These are phyloP conservation scores for Paratinospora sagittata DNA, from an alignment of 164 flowering plant genomes.

Conservation along the genomic window DNA sequence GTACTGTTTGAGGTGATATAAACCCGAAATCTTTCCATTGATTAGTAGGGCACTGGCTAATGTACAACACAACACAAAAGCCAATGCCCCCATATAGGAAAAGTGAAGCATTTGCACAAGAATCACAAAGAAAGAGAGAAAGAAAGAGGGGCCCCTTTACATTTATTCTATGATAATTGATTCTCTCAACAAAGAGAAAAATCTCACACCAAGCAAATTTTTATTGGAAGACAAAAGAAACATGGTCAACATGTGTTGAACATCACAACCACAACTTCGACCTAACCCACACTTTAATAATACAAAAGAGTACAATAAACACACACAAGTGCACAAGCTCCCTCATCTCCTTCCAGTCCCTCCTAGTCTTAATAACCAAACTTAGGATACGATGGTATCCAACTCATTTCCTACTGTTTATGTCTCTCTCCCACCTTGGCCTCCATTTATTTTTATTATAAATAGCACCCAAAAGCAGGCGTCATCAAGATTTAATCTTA, in stretches of 20 bases:
- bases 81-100: too few species aligned
- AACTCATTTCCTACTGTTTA: background rate
- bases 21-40: too few species aligned
- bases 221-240: background rate
- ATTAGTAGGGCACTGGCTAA: too few species aligned
- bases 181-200: conserved; percentile 1
- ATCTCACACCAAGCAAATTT: background rate
- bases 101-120: background rate
- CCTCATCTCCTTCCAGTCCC: background rate
- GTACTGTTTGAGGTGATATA: too few species aligned
- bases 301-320: background rate
- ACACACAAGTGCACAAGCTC: too few species aligned
- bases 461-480: background rate
- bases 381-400: conserved; percentile 13
- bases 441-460: conserved; percentile 1
- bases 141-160: background rate
- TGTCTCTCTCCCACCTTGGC: background rate
- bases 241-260: conserved; percentile 6
- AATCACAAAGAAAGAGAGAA: background rate
- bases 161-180: background rate
- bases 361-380: background rate
- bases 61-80: too few species aligned
- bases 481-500: background rate
- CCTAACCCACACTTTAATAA: conserved; percentile 1
- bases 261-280: background rate